Evolutionary conservation across 352 stramenopile genomes (phyloP).

Genomic region (Globisporangium parvum): DNA sequence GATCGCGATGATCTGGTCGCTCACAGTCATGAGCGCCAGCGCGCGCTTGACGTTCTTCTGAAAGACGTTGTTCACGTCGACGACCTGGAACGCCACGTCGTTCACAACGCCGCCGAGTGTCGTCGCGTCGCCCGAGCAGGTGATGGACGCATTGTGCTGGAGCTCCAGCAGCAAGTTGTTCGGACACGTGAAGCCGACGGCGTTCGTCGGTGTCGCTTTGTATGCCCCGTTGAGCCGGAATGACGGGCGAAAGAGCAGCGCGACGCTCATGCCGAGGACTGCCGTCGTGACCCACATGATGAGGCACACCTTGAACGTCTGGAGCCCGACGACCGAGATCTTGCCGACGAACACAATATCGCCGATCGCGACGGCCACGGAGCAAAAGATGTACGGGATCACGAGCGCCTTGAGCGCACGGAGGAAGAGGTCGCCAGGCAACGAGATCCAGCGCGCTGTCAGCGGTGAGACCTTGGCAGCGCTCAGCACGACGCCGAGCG

Average conservation of each 20-base stretch:
- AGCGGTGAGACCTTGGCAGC: constrained; percentile 32
- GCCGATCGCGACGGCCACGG: constrained; percentile 63
- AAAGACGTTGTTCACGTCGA: constrained; percentile 46
- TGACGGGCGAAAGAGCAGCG: constrained; percentile 44
- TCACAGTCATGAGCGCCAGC: constrained; percentile 47
- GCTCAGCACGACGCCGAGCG: constrained; percentile 20
- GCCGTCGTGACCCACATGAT: constrained; percentile 51
- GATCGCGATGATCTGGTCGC: constrained; percentile 53
- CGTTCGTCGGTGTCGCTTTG: constrained; percentile 19
- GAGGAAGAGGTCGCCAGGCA: constrained; percentile 72
- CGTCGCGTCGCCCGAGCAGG: too few species aligned
- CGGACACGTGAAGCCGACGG: constrained; percentile 41
- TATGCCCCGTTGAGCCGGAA: constrained; percentile 33
- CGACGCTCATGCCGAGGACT: constrained; percentile 44
- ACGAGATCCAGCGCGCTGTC: constrained; percentile 45
- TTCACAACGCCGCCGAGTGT: constrained; percentile 39
- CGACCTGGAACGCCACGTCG: constrained; percentile 37
- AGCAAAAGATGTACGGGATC: constrained; percentile 82
- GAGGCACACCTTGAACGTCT: constrained; percentile 60
- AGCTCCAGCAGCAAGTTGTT: constrained; percentile 27
- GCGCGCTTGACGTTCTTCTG: constrained; percentile 29
- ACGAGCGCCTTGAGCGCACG: constrained; percentile 73
- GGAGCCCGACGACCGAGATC: constrained; percentile 56
- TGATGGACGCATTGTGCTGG: neutral
- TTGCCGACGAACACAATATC: constrained; percentile 77